Conservation (phyloP, 331 rosid species). For the Acacia concinna region DNA sequence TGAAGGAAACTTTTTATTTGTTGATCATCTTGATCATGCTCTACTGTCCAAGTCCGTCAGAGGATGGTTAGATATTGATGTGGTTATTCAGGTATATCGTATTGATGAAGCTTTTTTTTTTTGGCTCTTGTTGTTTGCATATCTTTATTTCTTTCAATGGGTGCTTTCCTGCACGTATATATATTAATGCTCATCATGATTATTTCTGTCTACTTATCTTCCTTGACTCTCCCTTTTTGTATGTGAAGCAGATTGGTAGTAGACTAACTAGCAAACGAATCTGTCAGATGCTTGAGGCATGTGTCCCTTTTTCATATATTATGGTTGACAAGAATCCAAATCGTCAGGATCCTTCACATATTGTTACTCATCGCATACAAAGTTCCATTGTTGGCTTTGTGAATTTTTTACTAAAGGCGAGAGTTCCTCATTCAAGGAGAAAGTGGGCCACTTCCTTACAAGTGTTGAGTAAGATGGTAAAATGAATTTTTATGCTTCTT, state of each 20-base stretch:
- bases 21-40: conserved; percentile 93
- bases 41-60: conserved; percentile 70
- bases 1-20: conserved; percentile 56
- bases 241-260: conserved; percentile 78
- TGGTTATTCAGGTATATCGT: conserved; percentile 77
- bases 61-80: conserved; percentile 61
- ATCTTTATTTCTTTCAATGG: neutral
- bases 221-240: conserved; percentile 2
- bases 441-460: conserved; percentile 57
- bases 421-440: conserved; percentile 46
- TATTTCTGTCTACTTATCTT: neutral
- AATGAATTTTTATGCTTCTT: neutral
- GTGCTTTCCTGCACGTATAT: neutral
- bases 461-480: conserved; percentile 72
- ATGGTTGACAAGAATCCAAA: conserved; percentile 85
- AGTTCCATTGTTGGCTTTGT: conserved; percentile 65
- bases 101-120: conserved; percentile 15
- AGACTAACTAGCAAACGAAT: conserved; percentile 89
- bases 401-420: conserved; percentile 53
- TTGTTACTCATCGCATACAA: conserved; percentile 79
- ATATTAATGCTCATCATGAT: conserved; percentile 13
- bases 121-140: conserved; percentile 16
- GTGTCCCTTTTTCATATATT: conserved; percentile 72
- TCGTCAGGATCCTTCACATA: conserved; percentile 93
- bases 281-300: conserved; percentile 72